phyloP scores from a whole-genome alignment of 1,284 basidiomycete genomes.

The Ceratobasidium sp. region DNA sequence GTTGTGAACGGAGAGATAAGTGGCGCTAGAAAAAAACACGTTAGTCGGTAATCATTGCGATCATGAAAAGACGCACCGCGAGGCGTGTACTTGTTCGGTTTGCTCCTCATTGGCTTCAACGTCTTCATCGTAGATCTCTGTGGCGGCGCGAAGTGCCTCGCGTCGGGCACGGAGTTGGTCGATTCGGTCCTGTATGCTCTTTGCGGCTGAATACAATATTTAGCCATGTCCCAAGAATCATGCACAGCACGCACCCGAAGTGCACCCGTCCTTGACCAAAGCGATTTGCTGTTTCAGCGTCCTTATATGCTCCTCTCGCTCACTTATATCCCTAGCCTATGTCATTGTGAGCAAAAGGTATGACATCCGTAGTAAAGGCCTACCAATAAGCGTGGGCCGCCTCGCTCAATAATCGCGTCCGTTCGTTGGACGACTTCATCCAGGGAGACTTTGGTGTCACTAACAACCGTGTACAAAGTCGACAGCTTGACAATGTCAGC shows the following conservation, averaged over 20 bases:
- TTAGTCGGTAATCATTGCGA: background rate
- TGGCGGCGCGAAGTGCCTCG: conserved; percentile 45
- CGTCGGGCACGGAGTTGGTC: conserved; percentile 44
- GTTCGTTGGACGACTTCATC: conserved; percentile 53
- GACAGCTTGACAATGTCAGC: conserved; percentile 25
- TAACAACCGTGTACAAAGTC: conserved; percentile 25
- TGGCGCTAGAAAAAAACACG: conserved; percentile 46
- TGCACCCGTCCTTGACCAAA: conserved; percentile 44
- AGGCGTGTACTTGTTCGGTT: conserved; percentile 38
- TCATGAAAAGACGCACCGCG: conserved; percentile 26
- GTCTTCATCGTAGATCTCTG: conserved; percentile 44
- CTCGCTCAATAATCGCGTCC: conserved; percentile 53
- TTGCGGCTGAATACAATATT: background rate
- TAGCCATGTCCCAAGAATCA: background rate
- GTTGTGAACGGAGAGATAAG: conserved; percentile 58
- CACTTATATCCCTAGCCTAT: conserved; percentile 50
- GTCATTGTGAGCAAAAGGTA: conserved; percentile 33
- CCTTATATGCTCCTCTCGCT: conserved; percentile 45
- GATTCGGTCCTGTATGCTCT: conserved; percentile 45
- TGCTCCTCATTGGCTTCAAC: conserved; percentile 45
- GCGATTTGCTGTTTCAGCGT: conserved; percentile 46
- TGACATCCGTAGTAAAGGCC: conserved; percentile 45
- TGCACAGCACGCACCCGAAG: conserved; percentile 45
- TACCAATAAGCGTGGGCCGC: conserved; percentile 50
- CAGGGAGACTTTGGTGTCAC: conserved; percentile 48